Conservation (phyloP, 192 early-diverging fungal genomes). For the Pilobolus umbonatus region DNA sequence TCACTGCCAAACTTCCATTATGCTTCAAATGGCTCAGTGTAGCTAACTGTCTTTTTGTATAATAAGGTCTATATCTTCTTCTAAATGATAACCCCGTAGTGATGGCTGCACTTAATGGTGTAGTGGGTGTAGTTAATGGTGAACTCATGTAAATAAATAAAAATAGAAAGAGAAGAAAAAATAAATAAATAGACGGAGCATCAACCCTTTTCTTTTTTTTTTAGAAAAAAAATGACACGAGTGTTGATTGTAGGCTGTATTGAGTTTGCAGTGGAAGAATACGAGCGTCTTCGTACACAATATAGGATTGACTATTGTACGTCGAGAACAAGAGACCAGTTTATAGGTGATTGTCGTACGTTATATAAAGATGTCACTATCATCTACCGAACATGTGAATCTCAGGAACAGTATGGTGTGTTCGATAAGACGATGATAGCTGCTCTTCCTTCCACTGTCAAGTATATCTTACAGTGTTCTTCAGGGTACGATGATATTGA, state of each 20-base stretch:
- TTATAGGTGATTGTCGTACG: conserved; percentile 20
- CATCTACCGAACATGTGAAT: conserved; percentile 20
- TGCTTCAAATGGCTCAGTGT: conserved; percentile 15
- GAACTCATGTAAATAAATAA: too few relatives aligned
- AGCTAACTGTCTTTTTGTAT: conserved; percentile 23
- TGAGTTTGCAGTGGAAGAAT: conserved; percentile 18
- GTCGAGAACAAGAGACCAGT: conserved; percentile 27
- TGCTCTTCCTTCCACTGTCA: conserved; percentile 25
- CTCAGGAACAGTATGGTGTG: conserved; percentile 21
- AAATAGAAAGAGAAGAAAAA: too few relatives aligned
- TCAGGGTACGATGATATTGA: conserved; percentile 42
- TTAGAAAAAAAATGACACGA: too few relatives aligned
- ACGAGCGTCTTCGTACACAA: conserved; percentile 13
- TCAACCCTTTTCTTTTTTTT: neutral
- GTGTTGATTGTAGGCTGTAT: conserved; percentile 27
- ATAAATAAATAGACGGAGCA: too few relatives aligned
- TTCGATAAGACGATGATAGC: conserved; percentile 34
- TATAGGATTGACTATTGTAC: conserved; percentile 22
- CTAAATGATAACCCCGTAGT: conserved; percentile 13
- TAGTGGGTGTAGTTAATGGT: conserved; percentile 4
- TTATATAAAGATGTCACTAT: conserved; percentile 27
- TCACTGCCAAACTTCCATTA: conserved; percentile 11
- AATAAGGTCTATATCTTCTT: conserved; percentile 21
- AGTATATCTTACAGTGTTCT: conserved; percentile 22
- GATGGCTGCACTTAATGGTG: conserved; percentile 14